A percentile compares a stretch with the other conserved stretches of the same genome.
phyloP scores from a whole-genome alignment of 225 moss, liverwort and hornwort species.

The Ulota crispa region DNA sequence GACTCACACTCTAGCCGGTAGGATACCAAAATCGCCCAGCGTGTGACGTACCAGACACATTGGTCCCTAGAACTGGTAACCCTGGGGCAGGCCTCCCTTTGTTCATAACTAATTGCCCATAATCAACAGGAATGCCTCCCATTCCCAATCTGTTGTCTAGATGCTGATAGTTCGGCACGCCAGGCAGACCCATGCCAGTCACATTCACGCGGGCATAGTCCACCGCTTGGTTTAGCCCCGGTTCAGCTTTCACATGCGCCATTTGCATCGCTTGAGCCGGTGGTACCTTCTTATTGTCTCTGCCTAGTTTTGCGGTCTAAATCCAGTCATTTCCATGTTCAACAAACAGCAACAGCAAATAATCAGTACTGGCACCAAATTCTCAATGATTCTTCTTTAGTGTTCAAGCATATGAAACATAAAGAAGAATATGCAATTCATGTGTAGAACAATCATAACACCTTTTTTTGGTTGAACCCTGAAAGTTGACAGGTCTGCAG shows the following conservation, averaged over 20 bases:
- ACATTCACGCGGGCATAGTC: slow-evolving; percentile 46
- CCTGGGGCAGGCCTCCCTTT: slow-evolving; percentile 60
- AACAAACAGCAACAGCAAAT: slow-evolving; percentile 26
- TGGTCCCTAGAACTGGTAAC: slow-evolving; percentile 50
- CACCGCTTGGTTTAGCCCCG: slow-evolving; percentile 46
- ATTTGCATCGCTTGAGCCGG: slow-evolving; percentile 54
- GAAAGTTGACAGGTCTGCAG: slow-evolving; percentile 59
- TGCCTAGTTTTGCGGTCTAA: slow-evolving; percentile 53
- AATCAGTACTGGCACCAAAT: slow-evolving; percentile 27
- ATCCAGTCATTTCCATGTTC: slow-evolving; percentile 25
- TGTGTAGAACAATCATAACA: slow-evolving; percentile 48
- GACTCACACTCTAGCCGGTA: slow-evolving; percentile 15
- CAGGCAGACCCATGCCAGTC: slow-evolving; percentile 41
- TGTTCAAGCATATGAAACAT: slow-evolving; percentile 45
- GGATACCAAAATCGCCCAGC: slow-evolving; percentile 31
- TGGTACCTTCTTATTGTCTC: slow-evolving; percentile 54
- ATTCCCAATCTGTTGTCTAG: slow-evolving; percentile 54
- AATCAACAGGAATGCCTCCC: slow-evolving; percentile 51
- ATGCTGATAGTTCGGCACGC: slow-evolving; percentile 53
- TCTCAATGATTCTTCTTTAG: background rate
- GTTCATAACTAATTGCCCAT: slow-evolving; percentile 56
- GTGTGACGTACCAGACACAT: slow-evolving; percentile 53
- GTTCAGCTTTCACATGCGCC: slow-evolving; percentile 59
- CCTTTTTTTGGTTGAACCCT: slow-evolving; percentile 72
- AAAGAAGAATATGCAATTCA: slow-evolving; percentile 44